phyloP scores from a whole-genome alignment of 2,329 filamentous ascomycete genomes.

The Neurospora sp. region DNA sequence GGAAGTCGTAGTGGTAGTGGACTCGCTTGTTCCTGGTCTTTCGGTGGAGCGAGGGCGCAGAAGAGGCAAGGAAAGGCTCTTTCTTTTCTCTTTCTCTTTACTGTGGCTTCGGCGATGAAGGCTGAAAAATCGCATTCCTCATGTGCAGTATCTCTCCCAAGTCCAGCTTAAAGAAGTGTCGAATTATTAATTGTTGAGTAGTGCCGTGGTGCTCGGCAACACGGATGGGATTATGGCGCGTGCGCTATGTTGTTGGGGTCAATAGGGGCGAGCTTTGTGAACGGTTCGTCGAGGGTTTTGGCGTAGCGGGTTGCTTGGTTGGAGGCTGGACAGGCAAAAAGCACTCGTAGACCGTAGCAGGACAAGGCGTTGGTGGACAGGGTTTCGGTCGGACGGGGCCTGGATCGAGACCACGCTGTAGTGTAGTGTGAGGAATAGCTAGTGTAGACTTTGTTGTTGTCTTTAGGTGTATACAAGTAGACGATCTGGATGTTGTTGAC shows the following conservation, averaged over 20 bases:
- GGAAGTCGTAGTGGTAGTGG: neutral
- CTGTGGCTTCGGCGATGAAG: neutral
- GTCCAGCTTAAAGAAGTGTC: neutral
- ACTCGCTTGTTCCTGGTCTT: neutral
- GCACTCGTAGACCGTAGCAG: neutral
- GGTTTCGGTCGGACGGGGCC: neutral
- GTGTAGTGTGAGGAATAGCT: neutral
- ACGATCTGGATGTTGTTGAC: neutral
- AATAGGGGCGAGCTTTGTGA: neutral
- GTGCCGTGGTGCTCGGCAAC: neutral
- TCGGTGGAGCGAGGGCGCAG: neutral
- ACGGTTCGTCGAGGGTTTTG: neutral
- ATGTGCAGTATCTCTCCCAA: neutral
- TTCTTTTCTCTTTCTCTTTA: neutral
- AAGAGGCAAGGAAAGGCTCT: neutral
- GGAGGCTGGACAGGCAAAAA: neutral
- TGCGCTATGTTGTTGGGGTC: neutral
- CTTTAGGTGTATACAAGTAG: neutral
- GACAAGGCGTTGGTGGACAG: neutral
- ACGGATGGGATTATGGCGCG: neutral
- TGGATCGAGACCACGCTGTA: neutral
- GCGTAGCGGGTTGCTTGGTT: neutral
- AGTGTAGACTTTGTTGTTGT: neutral
- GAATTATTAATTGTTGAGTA: neutral
- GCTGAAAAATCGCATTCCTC: neutral